phyloP scores from a whole-genome alignment of 2,329 filamentous ascomycete genomes.

The Epichloe sp. region DNA sequence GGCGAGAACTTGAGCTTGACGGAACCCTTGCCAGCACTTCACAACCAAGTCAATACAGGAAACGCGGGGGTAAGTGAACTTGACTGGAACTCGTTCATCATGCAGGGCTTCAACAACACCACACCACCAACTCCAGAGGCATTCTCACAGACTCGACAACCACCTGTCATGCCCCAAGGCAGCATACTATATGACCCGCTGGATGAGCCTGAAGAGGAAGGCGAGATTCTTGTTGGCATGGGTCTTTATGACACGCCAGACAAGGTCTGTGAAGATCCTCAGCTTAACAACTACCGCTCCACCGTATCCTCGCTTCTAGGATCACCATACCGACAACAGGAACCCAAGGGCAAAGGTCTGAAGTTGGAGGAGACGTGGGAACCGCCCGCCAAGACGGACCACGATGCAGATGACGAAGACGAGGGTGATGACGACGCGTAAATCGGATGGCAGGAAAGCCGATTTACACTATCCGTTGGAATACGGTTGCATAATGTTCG shows the following conservation, averaged over 20 bases:
- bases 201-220: constrained; percentile 43
- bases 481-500: too few species aligned
- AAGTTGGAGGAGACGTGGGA: constrained; percentile 75
- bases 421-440: constrained; percentile 15
- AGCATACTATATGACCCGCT: constrained; percentile 34
- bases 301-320: constrained; percentile 43
- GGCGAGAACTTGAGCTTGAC: constrained; percentile 9
- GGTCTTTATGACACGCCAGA: constrained; percentile 67
- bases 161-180: constrained; percentile 36
- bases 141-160: constrained; percentile 38
- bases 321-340: constrained; percentile 29
- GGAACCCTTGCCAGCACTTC: constrained; percentile 20
- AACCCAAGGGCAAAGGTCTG: constrained; percentile 54
- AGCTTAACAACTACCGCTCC: constrained; percentile 40
- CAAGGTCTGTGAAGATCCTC: constrained; percentile 34
- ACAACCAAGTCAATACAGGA: constrained; percentile 7
- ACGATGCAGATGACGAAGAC: constrained; percentile 33
- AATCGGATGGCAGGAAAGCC: neutral
- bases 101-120: constrained; percentile 32
- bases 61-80: constrained; percentile 8
- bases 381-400: constrained; percentile 50
- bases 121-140: constrained; percentile 48
- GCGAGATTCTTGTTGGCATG: constrained; percentile 68
- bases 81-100: constrained; percentile 34
- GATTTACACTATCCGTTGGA: too few species aligned